Evolutionary conservation across 768 basidiomycete genomes (phyloP).

Genomic region (Coprinellus aureogranulatus): DNA sequence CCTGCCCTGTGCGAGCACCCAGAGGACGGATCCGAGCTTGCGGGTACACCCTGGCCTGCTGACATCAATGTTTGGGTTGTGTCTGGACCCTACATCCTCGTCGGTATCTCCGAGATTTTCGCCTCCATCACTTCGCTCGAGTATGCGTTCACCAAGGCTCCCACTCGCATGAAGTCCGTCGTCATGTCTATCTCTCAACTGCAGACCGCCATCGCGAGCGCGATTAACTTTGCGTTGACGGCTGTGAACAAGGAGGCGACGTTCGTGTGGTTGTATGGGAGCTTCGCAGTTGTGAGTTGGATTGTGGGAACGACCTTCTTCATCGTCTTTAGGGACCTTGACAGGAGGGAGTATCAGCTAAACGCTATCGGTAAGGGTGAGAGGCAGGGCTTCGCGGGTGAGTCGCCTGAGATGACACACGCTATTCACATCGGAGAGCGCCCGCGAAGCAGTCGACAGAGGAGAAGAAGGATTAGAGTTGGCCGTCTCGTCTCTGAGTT

Average conservation of each 20-base stretch:
- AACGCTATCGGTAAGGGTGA: constrained; percentile 45
- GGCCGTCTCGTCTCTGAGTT: too few relatives aligned
- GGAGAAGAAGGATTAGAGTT: too few relatives aligned
- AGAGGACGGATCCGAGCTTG: constrained; percentile 8
- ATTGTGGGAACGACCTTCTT: constrained; percentile 48
- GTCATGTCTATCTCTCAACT: constrained; percentile 57
- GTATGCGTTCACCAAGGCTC: constrained; percentile 63
- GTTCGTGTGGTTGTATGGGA: constrained; percentile 50
- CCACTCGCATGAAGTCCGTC: constrained; percentile 60
- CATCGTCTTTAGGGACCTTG: constrained; percentile 46
- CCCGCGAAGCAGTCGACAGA: too few relatives aligned
- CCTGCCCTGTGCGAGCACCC: constrained; percentile 36
- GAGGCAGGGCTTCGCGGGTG: constrained; percentile 37
- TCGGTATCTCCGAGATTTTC: constrained; percentile 56
- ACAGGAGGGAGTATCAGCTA: constrained; percentile 41
- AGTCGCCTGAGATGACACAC: constrained; percentile 11
- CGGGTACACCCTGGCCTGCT: constrained; percentile 31
- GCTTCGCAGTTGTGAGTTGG: constrained; percentile 43
- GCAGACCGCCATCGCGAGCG: constrained; percentile 46
- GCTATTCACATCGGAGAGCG: too few relatives aligned
- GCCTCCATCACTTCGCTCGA: constrained; percentile 58
- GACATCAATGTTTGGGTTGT: constrained; percentile 52
- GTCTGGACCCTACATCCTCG: constrained; percentile 50
- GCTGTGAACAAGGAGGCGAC: constrained; percentile 45
- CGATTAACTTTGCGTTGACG: constrained; percentile 47